Percentiles rank a stretch among this genome's conserved stretches.
Evolutionary conservation across 768 basidiomycete genomes (phyloP).

Genomic region (Harrya chromipes): DNA sequence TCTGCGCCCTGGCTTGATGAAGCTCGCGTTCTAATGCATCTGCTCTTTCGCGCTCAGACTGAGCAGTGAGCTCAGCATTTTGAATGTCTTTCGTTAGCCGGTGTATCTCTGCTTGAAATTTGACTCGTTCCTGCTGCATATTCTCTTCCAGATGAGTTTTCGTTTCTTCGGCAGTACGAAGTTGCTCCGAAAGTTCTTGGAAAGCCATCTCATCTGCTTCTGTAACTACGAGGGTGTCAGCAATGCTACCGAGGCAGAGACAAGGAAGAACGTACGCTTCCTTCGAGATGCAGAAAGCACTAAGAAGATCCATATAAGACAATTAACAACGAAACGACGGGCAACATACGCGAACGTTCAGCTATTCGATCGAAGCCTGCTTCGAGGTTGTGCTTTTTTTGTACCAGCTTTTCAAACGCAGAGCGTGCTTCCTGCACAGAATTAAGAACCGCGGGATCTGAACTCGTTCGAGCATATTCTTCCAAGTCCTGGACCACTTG

Average conservation of each 20-base stretch:
- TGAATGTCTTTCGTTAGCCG: conserved; percentile 47
- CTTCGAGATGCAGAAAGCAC: conserved; percentile 77
- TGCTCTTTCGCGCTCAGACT: conserved; percentile 49
- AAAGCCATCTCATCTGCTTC: conserved; percentile 76
- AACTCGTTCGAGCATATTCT: conserved; percentile 44
- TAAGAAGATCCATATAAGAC: conserved; percentile 27
- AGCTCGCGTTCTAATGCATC: conserved; percentile 64
- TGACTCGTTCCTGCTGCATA: conserved; percentile 56
- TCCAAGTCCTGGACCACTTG: conserved; percentile 65
- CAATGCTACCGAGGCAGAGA: neutral
- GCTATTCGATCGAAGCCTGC: conserved; percentile 82
- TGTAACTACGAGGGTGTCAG: conserved; percentile 43
- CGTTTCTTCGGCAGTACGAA: conserved; percentile 56
- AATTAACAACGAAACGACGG: neutral
- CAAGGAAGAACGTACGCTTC: conserved; percentile 52
- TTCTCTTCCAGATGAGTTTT: conserved; percentile 53
- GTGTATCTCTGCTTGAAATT: conserved; percentile 54
- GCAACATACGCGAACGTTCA: conserved; percentile 69
- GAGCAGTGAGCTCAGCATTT: conserved; percentile 36
- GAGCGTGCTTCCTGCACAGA: conserved; percentile 62
- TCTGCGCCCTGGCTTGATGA: conserved; percentile 55
- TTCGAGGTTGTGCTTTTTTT: conserved; percentile 78
- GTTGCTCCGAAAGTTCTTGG: conserved; percentile 66
- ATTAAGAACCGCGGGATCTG: conserved; percentile 44
- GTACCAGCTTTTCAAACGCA: conserved; percentile 65